Evolutionary conservation across 1,284 basidiomycete genomes (phyloP).

Genomic region (Mycena citricolor): DNA sequence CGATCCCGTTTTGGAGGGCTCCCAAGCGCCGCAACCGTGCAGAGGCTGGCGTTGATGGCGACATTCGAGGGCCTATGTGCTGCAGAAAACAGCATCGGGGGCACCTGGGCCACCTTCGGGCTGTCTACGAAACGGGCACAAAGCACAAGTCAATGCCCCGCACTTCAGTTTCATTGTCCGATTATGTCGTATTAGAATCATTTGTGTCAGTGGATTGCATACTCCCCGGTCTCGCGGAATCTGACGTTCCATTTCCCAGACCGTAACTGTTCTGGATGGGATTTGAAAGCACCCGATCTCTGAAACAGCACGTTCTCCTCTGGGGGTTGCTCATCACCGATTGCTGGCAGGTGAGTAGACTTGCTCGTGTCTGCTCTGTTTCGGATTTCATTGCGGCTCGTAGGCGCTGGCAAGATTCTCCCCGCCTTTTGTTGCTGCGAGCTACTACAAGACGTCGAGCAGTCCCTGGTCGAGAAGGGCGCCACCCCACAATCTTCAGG

Average conservation of each 20-base stretch:
- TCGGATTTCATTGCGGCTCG: too few species aligned
- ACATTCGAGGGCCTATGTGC: constrained; percentile 64
- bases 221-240: too few species aligned
- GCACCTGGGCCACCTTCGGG: constrained; percentile 60
- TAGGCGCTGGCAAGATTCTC: constrained; percentile 69
- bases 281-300: constrained; percentile 57
- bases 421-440: constrained; percentile 64
- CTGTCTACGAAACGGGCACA: constrained; percentile 62
- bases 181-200: constrained; percentile 47
- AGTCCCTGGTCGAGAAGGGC: constrained; percentile 53
- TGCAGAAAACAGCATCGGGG: constrained; percentile 60
- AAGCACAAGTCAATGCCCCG: constrained; percentile 60
- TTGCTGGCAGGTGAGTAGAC: constrained; percentile 61
- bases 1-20: constrained; percentile 64
- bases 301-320: constrained; percentile 67
- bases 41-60: constrained; percentile 62
- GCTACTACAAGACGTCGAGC: constrained; percentile 54
- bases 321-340: constrained; percentile 74
- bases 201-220: constrained; percentile 56
- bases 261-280: constrained; percentile 70
- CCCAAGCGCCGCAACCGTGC: constrained; percentile 69
- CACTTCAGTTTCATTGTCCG: constrained; percentile 1
- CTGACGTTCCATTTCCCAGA: too few species aligned
- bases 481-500: constrained; percentile 49
- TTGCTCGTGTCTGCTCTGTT: background rate